Percentiles rank a stretch among this genome's conserved stretches.
These are phyloP conservation scores for Talaromyces sp. DNA, from an alignment of 2,329 filamentous ascomycete species.

Conservation along the genomic window DNA sequence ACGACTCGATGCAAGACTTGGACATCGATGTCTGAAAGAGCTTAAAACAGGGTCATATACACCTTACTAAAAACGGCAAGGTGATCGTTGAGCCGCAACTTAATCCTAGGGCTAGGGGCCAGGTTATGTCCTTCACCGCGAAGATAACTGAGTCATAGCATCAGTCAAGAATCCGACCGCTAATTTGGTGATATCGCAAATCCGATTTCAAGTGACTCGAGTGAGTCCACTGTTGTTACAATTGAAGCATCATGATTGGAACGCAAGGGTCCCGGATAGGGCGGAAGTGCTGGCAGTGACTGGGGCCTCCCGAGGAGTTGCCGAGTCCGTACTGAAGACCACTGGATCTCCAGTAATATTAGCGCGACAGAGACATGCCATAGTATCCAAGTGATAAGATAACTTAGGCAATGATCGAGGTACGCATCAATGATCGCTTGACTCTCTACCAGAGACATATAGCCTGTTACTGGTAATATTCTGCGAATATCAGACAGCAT, in stretches of 20 bases:
- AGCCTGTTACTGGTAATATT: not conserved
- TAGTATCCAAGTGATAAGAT: too few species aligned
- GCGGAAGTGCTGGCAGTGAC: conserved; percentile 3
- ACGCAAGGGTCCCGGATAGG: not conserved
- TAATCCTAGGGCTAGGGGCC: conserved; percentile 11
- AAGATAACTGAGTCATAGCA: not conserved
- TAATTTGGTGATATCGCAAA: not conserved
- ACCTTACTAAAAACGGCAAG: not conserved
- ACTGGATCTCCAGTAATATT: too few species aligned
- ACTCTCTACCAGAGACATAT: not conserved
- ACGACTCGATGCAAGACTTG: not conserved
- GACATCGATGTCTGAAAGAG: not conserved
- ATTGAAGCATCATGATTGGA: not conserved
- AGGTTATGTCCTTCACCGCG: not conserved
- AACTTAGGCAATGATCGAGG: too few species aligned
- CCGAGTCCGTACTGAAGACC: not conserved
- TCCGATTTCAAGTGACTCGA: too few species aligned
- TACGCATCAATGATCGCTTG: too few species aligned
- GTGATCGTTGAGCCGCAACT: not conserved
- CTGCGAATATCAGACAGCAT: not conserved
- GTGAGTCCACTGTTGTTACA: not conserved
- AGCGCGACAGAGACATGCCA: not conserved
- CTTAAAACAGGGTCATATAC: not conserved
- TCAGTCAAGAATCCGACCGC: not conserved
- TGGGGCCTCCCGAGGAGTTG: not conserved